Base-by-base conservation (phyloP, 2,329 filamentous ascomycete species). In the Colletotrichum tabaci region DNA sequence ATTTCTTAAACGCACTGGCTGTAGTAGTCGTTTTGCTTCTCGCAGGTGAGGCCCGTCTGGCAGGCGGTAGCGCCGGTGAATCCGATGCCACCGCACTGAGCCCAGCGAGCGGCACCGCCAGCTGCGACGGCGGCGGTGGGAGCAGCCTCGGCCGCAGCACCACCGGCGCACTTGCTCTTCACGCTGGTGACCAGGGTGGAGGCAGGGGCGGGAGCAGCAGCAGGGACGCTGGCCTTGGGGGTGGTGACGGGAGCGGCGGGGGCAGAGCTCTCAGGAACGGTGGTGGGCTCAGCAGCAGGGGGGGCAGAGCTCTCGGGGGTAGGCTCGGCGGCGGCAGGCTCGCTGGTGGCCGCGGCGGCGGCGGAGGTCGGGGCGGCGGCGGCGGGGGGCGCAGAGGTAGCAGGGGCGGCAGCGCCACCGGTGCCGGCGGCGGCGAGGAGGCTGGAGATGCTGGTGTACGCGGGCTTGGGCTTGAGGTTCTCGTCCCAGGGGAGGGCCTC, bases 1-100 rank as follows among this genome's bases (percentile, higher is more conserved):
- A 12, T 18, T 30, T 0, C 10, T 35, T 77, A 85, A 71, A 82
- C 67, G 74, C 84, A 85, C 76, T 86, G 83, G 26, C 65, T 81
- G 77, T 85, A 85, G 73, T 76, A 85, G 64, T 79, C 77, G 74
- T 85, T 85, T 66, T 77, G 46, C 69, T 78, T 79, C 53, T 74
- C 77, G 78, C 83, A 86, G 23, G 76, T 83, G 55, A 67, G 79
- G 12, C 79, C 79, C 23, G 76, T 73, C 30, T 72, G 77, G 74
- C 84, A 85, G 10, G 72, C 73, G 3, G 77, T 83, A 56, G 82
- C 76, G 18, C 84, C 83, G 16, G 60, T 78, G 71, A 75, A 85
- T 44, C 76, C 79, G 56, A 21, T 73, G 18, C 83, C 82, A 35
- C 81, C 83, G 55, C 83, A 85, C 74, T 84, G 82, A 10, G 76